A percentile compares a stretch with the other conserved stretches of the same genome.
Evolutionary conservation across 176 grass and related monocot genomes (phyloP).

Genomic region (Oryza punctata): DNA sequence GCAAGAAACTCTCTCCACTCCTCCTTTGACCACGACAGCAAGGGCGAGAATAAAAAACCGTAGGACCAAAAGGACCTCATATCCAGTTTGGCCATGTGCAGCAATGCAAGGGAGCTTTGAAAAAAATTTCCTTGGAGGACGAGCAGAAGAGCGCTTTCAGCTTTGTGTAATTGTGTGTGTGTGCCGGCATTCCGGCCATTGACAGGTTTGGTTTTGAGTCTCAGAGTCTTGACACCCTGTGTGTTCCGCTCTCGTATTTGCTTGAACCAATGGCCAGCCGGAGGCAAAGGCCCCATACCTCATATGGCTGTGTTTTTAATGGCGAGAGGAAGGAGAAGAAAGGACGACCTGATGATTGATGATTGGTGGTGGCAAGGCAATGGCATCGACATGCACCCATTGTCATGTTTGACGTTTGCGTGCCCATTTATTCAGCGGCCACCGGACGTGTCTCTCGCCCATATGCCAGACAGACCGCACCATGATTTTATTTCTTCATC

Average conservation of each 20-base stretch:
- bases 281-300: not conserved
- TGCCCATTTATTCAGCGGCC: not conserved
- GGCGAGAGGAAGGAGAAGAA: not conserved
- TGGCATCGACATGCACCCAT: constrained; percentile 11
- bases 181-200: not conserved
- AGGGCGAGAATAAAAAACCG: not conserved
- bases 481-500: not conserved
- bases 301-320: constrained; percentile 23
- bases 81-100: constrained; percentile 46
- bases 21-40: constrained; percentile 13
- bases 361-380: not conserved
- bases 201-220: not conserved
- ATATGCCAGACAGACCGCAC: too few species aligned
- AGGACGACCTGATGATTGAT: not conserved
- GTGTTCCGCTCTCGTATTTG: not conserved
- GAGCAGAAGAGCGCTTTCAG: not conserved
- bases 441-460: not conserved
- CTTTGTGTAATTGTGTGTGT: constrained; percentile 14
- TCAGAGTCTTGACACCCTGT: not conserved
- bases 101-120: constrained; percentile 39
- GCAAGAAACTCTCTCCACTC: not conserved
- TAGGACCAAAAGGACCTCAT: constrained; percentile 1
- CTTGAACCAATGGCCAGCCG: not conserved
- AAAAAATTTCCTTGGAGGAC: not conserved
- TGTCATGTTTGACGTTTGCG: constrained; percentile 34